Percentiles rank a stretch among this genome's conserved stretches.
These are phyloP conservation scores for Termitomyces titanicus DNA, from an alignment of 768 basidiomycete species.

Conservation along the genomic window DNA sequence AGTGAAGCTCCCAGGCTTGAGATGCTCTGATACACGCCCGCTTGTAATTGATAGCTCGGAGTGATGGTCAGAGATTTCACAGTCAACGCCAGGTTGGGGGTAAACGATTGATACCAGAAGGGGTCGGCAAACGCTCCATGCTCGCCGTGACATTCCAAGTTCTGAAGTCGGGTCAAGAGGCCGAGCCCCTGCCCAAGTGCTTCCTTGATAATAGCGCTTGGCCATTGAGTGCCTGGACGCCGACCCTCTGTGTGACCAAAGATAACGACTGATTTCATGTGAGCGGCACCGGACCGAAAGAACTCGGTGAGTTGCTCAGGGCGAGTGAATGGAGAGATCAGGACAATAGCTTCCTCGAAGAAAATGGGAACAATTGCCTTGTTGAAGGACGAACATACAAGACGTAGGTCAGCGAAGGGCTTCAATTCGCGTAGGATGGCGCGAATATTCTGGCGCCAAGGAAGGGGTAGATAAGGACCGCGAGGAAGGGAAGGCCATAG, in stretches of 20 bases:
- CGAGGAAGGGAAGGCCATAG: slow-evolving; percentile 1
- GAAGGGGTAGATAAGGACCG: slow-evolving; percentile 7
- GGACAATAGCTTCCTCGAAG: slow-evolving; percentile 2
- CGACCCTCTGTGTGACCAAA: slow-evolving; percentile 5
- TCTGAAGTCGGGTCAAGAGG: slow-evolving; percentile 5
- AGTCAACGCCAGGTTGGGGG: slow-evolving; percentile 1
- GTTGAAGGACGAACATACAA: slow-evolving; percentile 6
- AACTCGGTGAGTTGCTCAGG: slow-evolving; percentile 2
- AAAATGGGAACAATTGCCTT: slow-evolving; percentile 3
- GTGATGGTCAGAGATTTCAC: slow-evolving; percentile 3
- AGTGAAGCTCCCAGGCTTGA: slow-evolving; percentile 2
- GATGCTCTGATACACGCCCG: slow-evolving; percentile 2
- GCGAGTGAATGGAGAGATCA: slow-evolving; percentile 3
- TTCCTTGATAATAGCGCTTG: slow-evolving; percentile 2
- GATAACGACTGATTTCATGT: slow-evolving; percentile 3
- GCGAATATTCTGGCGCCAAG: slow-evolving; percentile 2
- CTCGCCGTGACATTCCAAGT: slow-evolving; percentile 8
- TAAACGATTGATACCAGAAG: slow-evolving; percentile 2
- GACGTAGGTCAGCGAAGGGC: slow-evolving; percentile 5
- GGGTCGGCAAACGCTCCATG: slow-evolving; percentile 4
- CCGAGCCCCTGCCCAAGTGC: slow-evolving; percentile 7
- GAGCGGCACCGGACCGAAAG: slow-evolving; percentile 4
- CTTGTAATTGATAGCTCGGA: slow-evolving; percentile 4
- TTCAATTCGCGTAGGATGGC: slow-evolving; percentile 1
- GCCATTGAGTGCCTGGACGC: slow-evolving; percentile 5